Evolutionary conservation across 2,329 filamentous ascomycete genomes (phyloP).

Genomic region (Mariannaea elegans): DNA sequence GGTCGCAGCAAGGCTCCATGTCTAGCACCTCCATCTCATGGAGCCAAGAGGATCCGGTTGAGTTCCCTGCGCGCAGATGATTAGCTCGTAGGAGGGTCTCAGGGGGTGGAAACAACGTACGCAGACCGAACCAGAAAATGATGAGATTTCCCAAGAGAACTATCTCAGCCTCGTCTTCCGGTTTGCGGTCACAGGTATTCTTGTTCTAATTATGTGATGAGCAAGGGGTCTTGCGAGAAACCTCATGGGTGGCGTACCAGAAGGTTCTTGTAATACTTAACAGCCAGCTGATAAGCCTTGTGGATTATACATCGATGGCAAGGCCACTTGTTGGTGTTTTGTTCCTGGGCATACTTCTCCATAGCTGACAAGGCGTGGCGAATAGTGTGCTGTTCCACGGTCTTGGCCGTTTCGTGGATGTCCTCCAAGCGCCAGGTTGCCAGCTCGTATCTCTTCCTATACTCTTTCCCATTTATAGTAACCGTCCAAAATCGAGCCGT

Average conservation of each 20-base stretch:
- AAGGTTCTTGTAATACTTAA: not conserved
- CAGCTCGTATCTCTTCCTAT: constrained; percentile 44
- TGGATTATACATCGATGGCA: too few relatives aligned
- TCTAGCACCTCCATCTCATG: constrained; percentile 51
- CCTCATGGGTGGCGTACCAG: not conserved
- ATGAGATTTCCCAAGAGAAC: constrained; percentile 53
- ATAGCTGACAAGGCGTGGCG: constrained; percentile 40
- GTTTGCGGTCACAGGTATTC: not conserved
- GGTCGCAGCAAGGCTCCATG: constrained; percentile 48
- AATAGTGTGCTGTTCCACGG: constrained; percentile 50
- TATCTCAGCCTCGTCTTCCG: constrained; percentile 39
- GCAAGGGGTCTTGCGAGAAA: too few relatives aligned
- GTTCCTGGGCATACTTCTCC: constrained; percentile 25
- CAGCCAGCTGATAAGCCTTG: too few relatives aligned
- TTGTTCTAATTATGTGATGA: not conserved
- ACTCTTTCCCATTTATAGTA: constrained; percentile 31
- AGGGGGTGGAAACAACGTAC: constrained; percentile 45
- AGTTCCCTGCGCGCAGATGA: constrained; percentile 49
- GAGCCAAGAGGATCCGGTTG: constrained; percentile 55
- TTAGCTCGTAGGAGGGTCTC: too few relatives aligned
- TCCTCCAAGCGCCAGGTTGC: constrained; percentile 52
- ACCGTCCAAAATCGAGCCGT: constrained; percentile 51
- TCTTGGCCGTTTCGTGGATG: constrained; percentile 45
- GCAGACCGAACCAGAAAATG: constrained; percentile 56
- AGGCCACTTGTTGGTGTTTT: too few relatives aligned